phyloP scores from a whole-genome alignment of 495 filamentous ascomycete species.

The Evernia prunastri region DNA sequence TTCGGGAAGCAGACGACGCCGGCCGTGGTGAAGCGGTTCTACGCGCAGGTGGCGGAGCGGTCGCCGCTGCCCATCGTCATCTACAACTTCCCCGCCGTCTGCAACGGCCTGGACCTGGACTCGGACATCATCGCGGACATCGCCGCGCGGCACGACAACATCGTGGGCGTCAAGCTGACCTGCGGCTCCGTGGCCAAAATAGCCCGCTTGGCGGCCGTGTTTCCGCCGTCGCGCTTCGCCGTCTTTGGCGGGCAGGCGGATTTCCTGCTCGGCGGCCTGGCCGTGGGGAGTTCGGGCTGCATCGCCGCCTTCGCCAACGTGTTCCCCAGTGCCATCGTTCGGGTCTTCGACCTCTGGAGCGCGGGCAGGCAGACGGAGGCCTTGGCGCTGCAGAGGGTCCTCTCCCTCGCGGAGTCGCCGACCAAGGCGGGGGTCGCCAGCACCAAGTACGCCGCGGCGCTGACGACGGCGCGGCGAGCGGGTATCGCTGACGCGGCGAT shows the following conservation, averaged over 20 bases:
- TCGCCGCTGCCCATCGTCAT: constrained; percentile 53
- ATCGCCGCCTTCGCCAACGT: constrained; percentile 64
- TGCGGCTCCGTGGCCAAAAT: constrained; percentile 66
- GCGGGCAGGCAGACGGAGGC: background rate
- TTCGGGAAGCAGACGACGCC: constrained; percentile 38
- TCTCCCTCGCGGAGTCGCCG: background rate
- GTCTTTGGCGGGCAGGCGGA: constrained; percentile 66
- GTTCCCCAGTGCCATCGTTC: constrained; percentile 50
- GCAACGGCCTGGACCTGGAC: constrained; percentile 64
- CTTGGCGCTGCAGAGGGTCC: background rate
- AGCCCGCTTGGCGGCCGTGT: constrained; percentile 48
- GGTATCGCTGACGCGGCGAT: background rate
- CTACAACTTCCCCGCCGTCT: constrained; percentile 68
- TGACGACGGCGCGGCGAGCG: background rate
- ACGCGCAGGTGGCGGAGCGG: constrained; percentile 47
- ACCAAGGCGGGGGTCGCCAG: background rate
- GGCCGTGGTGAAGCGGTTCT: constrained; percentile 55
- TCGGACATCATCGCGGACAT: constrained; percentile 53
- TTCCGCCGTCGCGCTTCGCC: constrained; percentile 50
- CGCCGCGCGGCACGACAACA: constrained; percentile 39
- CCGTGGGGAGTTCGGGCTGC: constrained; percentile 55
- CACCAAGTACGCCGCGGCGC: background rate
- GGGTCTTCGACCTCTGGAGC: constrained; percentile 28
- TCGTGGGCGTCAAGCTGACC: constrained; percentile 60
- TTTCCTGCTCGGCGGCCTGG: constrained; percentile 58